phyloP scores from a whole-genome alignment of 495 filamentous ascomycete species.

The Articulospora tetracladia region DNA sequence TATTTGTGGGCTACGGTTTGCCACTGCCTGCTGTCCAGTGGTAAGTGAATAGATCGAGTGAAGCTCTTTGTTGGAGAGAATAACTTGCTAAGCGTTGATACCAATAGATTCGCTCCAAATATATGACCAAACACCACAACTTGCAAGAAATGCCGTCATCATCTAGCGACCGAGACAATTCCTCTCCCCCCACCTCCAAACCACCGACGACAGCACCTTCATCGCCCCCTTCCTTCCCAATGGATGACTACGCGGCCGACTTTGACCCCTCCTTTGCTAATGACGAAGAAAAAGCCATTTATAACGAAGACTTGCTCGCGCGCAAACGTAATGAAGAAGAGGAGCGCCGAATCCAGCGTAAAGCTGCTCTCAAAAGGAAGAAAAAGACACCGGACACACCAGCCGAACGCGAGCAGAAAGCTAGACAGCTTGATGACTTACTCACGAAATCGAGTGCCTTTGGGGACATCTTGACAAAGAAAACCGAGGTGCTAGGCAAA shows the following conservation, averaged over 20 bases:
- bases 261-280: neutral
- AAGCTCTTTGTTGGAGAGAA: neutral
- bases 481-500: conserved; percentile 49
- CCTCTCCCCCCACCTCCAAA: conserved; percentile 30
- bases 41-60: neutral
- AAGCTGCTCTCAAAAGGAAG: neutral
- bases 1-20: too few relatives aligned
- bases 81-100: neutral
- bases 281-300: neutral
- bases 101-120: neutral
- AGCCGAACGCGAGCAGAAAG: conserved; percentile 47
- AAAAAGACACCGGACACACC: neutral
- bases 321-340: neutral
- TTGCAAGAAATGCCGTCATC: conserved; percentile 25
- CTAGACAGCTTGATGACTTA: conserved; percentile 45
- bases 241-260: neutral
- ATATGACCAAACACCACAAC: too few relatives aligned
- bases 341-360: neutral
- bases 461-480: conserved; percentile 49
- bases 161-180: conserved; percentile 31
- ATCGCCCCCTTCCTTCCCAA: conserved; percentile 31
- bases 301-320: neutral
- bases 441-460: conserved; percentile 34
- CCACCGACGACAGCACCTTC: conserved; percentile 38
- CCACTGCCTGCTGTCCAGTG: neutral